Conservation (phyloP, 805 yeast genomes). For the Barnettozyma populi region DNA sequence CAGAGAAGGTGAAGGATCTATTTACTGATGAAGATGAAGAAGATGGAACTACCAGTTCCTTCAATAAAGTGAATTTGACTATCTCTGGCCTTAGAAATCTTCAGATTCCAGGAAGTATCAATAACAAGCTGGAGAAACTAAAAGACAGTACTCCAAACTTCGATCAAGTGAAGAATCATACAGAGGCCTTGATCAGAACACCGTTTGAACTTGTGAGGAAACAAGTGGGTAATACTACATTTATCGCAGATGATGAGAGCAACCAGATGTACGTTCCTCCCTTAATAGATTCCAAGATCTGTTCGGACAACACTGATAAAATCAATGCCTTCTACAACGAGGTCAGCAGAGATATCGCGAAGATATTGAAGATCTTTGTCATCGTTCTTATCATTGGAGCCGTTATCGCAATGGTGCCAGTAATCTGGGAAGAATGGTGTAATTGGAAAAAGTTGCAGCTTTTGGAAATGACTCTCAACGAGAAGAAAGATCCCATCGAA, state of each 20-base stretch:
- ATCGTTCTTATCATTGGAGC: conserved; percentile 36
- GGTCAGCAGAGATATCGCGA: conserved; percentile 29
- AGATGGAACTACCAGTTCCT: conserved; percentile 27
- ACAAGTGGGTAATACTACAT: conserved; percentile 33
- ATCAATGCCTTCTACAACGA: conserved; percentile 35
- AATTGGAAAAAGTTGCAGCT: conserved; percentile 43
- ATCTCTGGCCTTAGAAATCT: conserved; percentile 50
- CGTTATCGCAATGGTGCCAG: conserved; percentile 35
- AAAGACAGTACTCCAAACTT: conserved; percentile 58
- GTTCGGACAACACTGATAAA: conserved; percentile 33
- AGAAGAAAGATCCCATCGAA: conserved; percentile 18
- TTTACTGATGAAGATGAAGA: conserved; percentile 41
- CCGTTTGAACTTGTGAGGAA: conserved; percentile 54
- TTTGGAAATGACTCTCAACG: conserved; percentile 24
- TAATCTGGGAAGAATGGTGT: conserved; percentile 39
- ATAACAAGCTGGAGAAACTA: conserved; percentile 48
- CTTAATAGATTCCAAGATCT: conserved; percentile 29
- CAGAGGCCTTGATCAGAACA: conserved; percentile 43
- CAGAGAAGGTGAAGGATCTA: conserved; percentile 47
- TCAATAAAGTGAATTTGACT: conserved; percentile 50
- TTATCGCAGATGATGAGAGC: conserved; percentile 9
- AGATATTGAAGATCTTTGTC: conserved; percentile 34
- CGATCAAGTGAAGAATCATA: conserved; percentile 53
- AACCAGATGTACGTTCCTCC: conserved; percentile 38
- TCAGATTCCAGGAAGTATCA: conserved; percentile 60